These are phyloP conservation scores for Kwoniella pini DNA, from an alignment of 768 basidiomycete species.

Conservation along the genomic window DNA sequence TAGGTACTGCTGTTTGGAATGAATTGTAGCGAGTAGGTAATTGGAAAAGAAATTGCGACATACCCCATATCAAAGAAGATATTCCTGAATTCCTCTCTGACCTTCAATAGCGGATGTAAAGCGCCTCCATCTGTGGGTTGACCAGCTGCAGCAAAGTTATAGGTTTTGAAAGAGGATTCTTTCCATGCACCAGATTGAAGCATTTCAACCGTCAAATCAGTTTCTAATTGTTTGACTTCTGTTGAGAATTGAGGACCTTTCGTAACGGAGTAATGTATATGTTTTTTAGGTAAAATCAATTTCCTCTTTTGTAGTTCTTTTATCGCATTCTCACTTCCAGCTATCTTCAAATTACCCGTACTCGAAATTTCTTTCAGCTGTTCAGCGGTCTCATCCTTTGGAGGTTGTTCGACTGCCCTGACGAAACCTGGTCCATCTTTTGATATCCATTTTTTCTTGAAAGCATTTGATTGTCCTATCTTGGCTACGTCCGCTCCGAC, in stretches of 20 bases:
- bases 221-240: constrained; percentile 87
- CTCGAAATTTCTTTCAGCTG: constrained; percentile 73
- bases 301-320: constrained; percentile 91
- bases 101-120: constrained; percentile 93
- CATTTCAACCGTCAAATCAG: constrained; percentile 95
- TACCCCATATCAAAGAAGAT: constrained; percentile 99
- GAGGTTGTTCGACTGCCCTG: constrained; percentile 65
- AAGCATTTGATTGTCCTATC: constrained; percentile 90
- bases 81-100: constrained; percentile 92
- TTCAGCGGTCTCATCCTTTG: constrained; percentile 72
- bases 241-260: constrained; percentile 88
- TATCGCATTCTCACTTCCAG: constrained; percentile 72
- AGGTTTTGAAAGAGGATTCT: constrained; percentile 89
- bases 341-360: constrained; percentile 71
- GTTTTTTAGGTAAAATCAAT: constrained; percentile 81
- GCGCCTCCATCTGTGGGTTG: constrained; percentile 85
- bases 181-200: constrained; percentile 91
- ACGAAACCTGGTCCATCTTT: constrained; percentile 85
- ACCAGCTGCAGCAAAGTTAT: constrained; percentile 98
- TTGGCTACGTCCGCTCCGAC: constrained; percentile 88
- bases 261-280: constrained; percentile 86
- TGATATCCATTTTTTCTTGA: constrained; percentile 94
- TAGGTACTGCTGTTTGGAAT: too few species aligned
- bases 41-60: constrained; percentile 42
- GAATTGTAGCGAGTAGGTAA: too few species aligned